Percentiles rank a stretch among this genome's conserved stretches.
These are phyloP conservation scores for Mycena galericulata DNA, from an alignment of 768 basidiomycete genomes.

Conservation along the genomic window DNA sequence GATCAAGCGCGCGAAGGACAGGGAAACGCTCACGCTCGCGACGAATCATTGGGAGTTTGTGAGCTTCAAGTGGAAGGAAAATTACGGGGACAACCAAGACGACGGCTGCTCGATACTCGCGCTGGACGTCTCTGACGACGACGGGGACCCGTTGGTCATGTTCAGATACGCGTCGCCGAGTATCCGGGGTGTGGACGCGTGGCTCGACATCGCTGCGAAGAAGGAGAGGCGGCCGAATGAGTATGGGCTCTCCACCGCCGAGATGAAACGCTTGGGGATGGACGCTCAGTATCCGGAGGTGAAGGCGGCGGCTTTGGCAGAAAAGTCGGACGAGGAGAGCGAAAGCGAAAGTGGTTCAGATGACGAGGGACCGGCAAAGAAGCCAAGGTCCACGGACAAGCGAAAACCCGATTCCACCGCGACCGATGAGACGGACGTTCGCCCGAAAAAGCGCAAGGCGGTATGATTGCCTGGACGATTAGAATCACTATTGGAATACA, in stretches of 20 bases:
- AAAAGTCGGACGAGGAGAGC: constrained; percentile 14
- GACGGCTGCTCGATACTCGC: constrained; percentile 29
- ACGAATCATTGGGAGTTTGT: constrained; percentile 33
- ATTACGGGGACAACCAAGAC: constrained; percentile 26
- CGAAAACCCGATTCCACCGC: constrained; percentile 21
- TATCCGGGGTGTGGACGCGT: constrained; percentile 14
- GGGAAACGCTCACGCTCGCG: constrained; percentile 20
- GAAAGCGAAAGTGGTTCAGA: constrained; percentile 24
- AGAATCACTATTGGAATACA: not conserved
- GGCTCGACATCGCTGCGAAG: constrained; percentile 34
- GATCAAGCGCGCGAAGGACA: constrained; percentile 31
- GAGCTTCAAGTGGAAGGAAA: constrained; percentile 32
- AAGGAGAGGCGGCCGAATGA: constrained; percentile 22
- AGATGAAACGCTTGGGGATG: constrained; percentile 32
- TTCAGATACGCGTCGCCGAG: constrained; percentile 31
- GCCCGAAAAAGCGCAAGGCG: constrained; percentile 22
- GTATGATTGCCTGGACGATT: not conserved
- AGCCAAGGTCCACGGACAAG: constrained; percentile 16
- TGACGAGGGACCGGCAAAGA: constrained; percentile 6
- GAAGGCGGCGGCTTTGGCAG: constrained; percentile 19
- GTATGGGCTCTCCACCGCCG: constrained; percentile 21
- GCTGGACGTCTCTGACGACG: constrained; percentile 25
- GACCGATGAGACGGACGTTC: constrained; percentile 3
- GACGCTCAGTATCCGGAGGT: constrained; percentile 29
- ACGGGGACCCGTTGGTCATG: constrained; percentile 30